Percentiles rank a stretch among this genome's conserved stretches.
Conservation (phyloP, 192 early-diverging fungal species). For the Geosiphon pyriformis region DNA sequence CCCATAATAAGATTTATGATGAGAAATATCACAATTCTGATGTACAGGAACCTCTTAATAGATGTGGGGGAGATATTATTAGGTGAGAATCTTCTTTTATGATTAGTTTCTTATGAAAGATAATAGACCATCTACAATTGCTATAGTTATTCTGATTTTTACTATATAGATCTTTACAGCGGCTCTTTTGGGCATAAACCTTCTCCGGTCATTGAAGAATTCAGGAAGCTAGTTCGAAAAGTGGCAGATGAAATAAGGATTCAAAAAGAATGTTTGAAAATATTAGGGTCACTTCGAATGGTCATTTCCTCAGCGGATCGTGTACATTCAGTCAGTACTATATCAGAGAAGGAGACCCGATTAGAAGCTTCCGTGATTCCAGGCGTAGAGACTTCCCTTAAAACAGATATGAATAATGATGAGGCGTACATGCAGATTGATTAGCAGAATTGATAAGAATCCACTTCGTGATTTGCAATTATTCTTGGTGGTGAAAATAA, state of each 20-base stretch:
- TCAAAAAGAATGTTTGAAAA: constrained; percentile 72
- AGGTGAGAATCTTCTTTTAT: constrained; percentile 42
- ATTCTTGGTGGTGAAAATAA: no score
- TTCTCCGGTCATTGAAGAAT: constrained; percentile 74
- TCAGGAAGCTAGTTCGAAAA: constrained; percentile 65
- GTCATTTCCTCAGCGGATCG: constrained; percentile 48
- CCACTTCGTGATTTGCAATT: no score
- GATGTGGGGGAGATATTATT: constrained; percentile 71
- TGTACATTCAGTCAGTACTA: background rate
- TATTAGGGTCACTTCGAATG: constrained; percentile 81
- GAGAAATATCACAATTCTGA: constrained; percentile 74
- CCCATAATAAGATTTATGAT: constrained; percentile 79
- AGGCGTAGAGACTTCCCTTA: no score
- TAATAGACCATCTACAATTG: background rate
- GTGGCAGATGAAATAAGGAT: constrained; percentile 71
- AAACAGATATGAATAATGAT: no score
- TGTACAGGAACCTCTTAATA: constrained; percentile 70
- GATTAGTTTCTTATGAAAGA: background rate
- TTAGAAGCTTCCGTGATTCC: no score
- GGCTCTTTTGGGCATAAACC: constrained; percentile 30
- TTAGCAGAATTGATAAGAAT: no score
- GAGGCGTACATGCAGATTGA: no score
- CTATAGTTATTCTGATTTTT: constrained; percentile 73
- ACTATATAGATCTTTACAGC: constrained; percentile 62
- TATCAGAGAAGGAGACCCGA: no score